Base-by-base conservation (phyloP, 352 stramenopile genomes). In the Lagenidium giganteum region DNA sequence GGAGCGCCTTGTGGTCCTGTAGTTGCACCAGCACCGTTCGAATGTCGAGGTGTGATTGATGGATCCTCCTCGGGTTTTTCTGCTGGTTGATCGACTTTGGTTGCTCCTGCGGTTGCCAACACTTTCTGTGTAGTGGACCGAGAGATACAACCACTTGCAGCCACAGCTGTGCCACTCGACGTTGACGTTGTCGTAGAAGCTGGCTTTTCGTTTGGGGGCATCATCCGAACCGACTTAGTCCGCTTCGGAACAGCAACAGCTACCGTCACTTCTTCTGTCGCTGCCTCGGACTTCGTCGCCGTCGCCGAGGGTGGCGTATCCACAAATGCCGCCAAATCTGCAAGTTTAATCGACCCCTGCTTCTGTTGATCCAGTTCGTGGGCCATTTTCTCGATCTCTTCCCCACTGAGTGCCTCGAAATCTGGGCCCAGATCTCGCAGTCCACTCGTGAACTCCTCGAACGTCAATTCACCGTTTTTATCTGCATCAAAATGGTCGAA, bases 401-500 rank as follows among this genome's bases (percentile, higher is more conserved):
- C 51, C n/a, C 67, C 36, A 4, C 40, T 62, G 18, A 80, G 42
- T 4, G 36, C 52, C 2, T 57, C 25, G 9, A 87, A 70, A 14
- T 79, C 61, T 4, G 46, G 13, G 3, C 71, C 70, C 0, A 84
- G 49, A 25, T 71, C 61, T 1, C 57, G 55, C 8, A 87, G 40
- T 20, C 59, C 69, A 18, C 32, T 41, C 9, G 51, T 20, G 29
- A 95, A 90, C 20, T 87, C 72, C 1, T 67, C 44, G 41, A 79
- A 71, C 5, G 61, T 61, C 8, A 96, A 42, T 8, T 59, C 35
- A 3, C 73, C 75, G 12, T 72, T 82, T 8, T 61, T 55, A 35
- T 86, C 64, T 42, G 73, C 81, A 55, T 95, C 83, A 39, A 94
- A 92, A 49, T 90, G 77, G n/a, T 58, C 51, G 35, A 95, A 89